Evolutionary conservation across 768 basidiomycete species (phyloP).

Genomic region (Boletus rubropictus): DNA sequence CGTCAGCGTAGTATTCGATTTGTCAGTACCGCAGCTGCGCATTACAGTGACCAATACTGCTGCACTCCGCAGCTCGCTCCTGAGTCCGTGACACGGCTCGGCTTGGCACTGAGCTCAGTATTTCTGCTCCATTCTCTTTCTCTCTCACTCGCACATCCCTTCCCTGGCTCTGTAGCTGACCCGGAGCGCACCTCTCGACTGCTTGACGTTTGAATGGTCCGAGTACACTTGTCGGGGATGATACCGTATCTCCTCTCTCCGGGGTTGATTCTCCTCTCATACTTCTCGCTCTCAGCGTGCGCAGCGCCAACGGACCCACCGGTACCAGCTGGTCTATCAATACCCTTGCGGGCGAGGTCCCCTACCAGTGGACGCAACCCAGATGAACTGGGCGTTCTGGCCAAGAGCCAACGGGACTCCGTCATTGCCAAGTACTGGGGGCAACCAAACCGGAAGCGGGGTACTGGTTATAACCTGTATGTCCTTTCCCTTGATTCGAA

Average conservation of each 20-base stretch:
- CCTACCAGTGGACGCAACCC: neutral
- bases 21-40: neutral
- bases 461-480: constrained; percentile 48
- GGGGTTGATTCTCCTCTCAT: constrained; percentile 13
- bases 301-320: constrained; percentile 13
- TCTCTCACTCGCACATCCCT: neutral
- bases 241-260: constrained; percentile 8
- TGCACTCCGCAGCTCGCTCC: neutral
- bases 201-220: neutral
- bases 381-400: constrained; percentile 24
- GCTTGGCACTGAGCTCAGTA: neutral
- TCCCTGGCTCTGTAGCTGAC: neutral
- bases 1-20: neutral
- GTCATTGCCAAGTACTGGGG: constrained; percentile 44
- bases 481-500: constrained; percentile 10
- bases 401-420: constrained; percentile 39
- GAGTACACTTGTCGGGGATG: constrained; percentile 9
- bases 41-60: neutral
- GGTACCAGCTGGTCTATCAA: constrained; percentile 11
- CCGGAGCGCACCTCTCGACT: no score
- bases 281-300: constrained; percentile 2
- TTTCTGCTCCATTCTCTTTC: constrained; percentile 2
- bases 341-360: constrained; percentile 21
- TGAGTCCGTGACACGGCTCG: neutral
- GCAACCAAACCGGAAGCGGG: constrained; percentile 33